These are phyloP conservation scores for Cyberlindnera galapagoensis DNA, from an alignment of 805 yeast species.

Conservation along the genomic window DNA sequence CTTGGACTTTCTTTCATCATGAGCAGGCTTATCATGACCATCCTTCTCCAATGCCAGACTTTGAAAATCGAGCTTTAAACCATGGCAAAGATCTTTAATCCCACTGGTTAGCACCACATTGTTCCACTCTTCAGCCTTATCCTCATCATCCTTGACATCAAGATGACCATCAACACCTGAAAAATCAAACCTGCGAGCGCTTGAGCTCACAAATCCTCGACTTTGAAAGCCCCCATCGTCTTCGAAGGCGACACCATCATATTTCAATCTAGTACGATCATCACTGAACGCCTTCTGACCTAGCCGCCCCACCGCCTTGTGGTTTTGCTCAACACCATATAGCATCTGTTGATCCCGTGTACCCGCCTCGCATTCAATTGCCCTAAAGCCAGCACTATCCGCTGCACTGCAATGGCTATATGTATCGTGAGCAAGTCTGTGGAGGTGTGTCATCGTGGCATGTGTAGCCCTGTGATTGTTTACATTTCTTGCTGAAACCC, in stretches of 20 bases:
- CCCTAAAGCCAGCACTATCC: too few relatives aligned
- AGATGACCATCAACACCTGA: too few relatives aligned
- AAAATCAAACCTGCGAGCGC: conserved; percentile 1
- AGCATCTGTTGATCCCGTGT: too few relatives aligned
- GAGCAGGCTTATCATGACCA: neutral
- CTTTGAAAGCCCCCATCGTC: neutral
- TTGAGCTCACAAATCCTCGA: conserved; percentile 1
- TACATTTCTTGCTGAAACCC: conserved; percentile 9
- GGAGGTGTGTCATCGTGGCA: too few relatives aligned
- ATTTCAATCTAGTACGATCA: conserved; percentile 2
- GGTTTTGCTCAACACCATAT: too few relatives aligned
- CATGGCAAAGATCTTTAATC: neutral
- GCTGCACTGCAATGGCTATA: too few relatives aligned
- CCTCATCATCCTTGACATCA: conserved; percentile 2
- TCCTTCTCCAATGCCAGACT: too few relatives aligned
- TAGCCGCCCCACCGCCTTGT: too few relatives aligned
- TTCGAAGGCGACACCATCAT: conserved; percentile 2
- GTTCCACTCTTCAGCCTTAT: neutral
- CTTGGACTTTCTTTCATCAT: neutral
- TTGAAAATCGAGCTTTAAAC: neutral
- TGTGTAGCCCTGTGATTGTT: conserved; percentile 3
- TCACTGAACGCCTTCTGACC: too few relatives aligned
- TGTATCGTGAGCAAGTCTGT: too few relatives aligned
- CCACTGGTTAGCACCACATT: neutral
- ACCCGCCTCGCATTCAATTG: too few relatives aligned